Evolutionary conservation across 2,329 filamentous ascomycete species (phyloP).

Genomic region (Botrytis aclada): DNA sequence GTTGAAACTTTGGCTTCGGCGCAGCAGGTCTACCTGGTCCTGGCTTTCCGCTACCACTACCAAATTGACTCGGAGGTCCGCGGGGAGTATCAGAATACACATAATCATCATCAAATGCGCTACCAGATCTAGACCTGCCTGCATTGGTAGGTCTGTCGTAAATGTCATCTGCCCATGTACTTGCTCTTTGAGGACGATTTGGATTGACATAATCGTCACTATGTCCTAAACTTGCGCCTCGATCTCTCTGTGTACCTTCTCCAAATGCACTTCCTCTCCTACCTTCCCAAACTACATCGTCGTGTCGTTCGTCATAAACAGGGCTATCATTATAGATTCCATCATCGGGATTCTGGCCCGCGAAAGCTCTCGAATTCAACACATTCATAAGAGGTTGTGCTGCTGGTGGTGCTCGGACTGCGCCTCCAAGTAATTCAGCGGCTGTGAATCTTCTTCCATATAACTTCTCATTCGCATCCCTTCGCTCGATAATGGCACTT

Average conservation of each 20-base stretch:
- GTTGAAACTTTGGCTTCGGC: slow-evolving; percentile 80
- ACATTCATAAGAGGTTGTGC: slow-evolving; percentile 82
- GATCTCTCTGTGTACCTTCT: slow-evolving; percentile 57
- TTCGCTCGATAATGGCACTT: slow-evolving; percentile 86
- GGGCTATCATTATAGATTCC: slow-evolving; percentile 91
- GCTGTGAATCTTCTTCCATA: slow-evolving; percentile 84
- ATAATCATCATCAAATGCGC: slow-evolving; percentile 49
- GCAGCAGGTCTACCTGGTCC: slow-evolving; percentile 78
- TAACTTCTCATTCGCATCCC: slow-evolving; percentile 95
- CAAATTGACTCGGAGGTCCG: slow-evolving; percentile 36
- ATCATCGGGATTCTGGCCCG: slow-evolving; percentile 59
- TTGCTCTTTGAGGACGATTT: slow-evolving; percentile 58
- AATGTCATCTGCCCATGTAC: slow-evolving; percentile 72
- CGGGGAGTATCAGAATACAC: slow-evolving; percentile 51
- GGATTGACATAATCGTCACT: slow-evolving; percentile 49
- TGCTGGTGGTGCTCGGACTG: slow-evolving; percentile 72
- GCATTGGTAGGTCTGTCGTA: slow-evolving; percentile 57
- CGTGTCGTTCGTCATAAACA: slow-evolving; percentile 78
- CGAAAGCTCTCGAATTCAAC: slow-evolving; percentile 81
- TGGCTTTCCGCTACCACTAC: slow-evolving; percentile 36
- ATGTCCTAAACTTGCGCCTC: slow-evolving; percentile 39
- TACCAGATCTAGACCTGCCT: slow-evolving; percentile 33
- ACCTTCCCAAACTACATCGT: slow-evolving; percentile 82
- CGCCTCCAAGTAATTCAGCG: slow-evolving; percentile 74
- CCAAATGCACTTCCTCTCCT: slow-evolving; percentile 67